Conservation (phyloP, 306 rosid genomes). For the Casuarina glauca region DNA sequence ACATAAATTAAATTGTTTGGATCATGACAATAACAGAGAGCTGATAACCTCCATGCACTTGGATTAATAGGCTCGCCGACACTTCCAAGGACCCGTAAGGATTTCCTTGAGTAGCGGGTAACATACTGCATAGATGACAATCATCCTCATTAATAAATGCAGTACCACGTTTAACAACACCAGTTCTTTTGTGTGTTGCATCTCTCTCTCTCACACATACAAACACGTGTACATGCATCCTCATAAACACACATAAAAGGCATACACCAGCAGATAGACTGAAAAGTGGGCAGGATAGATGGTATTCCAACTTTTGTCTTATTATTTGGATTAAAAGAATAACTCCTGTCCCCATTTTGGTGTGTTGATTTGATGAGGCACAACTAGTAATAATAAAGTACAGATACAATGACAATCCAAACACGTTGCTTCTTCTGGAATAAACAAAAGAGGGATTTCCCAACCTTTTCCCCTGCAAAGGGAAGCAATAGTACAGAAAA, state of each 20-base stretch:
- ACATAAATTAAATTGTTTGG: not conserved
- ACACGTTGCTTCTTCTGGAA: no score
- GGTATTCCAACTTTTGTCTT: not conserved
- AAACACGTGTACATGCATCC: no score
- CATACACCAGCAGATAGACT: not conserved
- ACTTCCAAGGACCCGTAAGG: constrained; percentile 89
- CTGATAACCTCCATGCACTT: constrained; percentile 91
- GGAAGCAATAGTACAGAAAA: no score
- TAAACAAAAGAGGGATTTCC: no score
- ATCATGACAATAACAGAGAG: constrained; percentile 7
- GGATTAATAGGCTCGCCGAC: constrained; percentile 99
- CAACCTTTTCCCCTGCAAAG: no score
- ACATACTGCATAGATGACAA: constrained; percentile 66
- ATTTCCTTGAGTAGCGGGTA: constrained; percentile 78
- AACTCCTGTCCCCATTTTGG: not conserved
- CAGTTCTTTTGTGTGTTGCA: constrained; percentile 7
- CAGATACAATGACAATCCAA: not conserved
- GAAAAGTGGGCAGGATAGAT: not conserved
- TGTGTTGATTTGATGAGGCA: not conserved
- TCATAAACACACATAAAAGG: no score
- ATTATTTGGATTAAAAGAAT: not conserved
- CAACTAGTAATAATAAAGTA: not conserved
- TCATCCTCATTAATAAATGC: not conserved
- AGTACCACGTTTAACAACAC: constrained; percentile 17
- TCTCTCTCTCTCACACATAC: not conserved